A percentile compares a stretch with the other conserved stretches of the same genome.
Evolutionary conservation across 2,329 filamentous ascomycete genomes (phyloP).

Genomic region (Monosporascus sp.): DNA sequence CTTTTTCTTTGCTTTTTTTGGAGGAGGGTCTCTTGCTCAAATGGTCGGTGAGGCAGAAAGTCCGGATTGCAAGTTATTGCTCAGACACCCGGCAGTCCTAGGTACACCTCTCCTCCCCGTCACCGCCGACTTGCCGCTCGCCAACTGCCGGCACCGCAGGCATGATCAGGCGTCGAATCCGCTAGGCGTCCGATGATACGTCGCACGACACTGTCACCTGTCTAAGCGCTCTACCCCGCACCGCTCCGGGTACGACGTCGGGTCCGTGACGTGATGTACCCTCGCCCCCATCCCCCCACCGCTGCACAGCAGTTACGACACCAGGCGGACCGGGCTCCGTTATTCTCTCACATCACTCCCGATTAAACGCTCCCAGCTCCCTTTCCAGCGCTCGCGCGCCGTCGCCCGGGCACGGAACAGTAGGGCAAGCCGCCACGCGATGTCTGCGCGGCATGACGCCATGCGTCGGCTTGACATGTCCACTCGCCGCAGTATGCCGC

Average conservation of each 20-base stretch:
- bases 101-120: slow-evolving; percentile 17
- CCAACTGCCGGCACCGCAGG: slow-evolving; percentile 42
- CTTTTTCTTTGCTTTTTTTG: too few relatives aligned
- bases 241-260: slow-evolving; percentile 19
- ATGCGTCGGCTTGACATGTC: too few relatives aligned
- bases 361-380: slow-evolving; percentile 21
- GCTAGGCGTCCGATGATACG: slow-evolving; percentile 39
- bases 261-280: slow-evolving; percentile 3
- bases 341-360: slow-evolving; percentile 38
- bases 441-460: too few relatives aligned
- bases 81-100: slow-evolving; percentile 31
- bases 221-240: slow-evolving; percentile 40
- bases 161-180: slow-evolving; percentile 43
- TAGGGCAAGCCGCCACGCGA: slow-evolving; percentile 16
- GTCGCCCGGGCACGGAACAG: slow-evolving; percentile 25
- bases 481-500: too few relatives aligned
- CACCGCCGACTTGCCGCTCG: slow-evolving; percentile 32
- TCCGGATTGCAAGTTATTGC: slow-evolving; percentile 38
- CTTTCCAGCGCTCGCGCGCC: slow-evolving; percentile 19
- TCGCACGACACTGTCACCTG: slow-evolving; percentile 40
- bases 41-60: slow-evolving; percentile 48
- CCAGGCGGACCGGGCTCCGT: slow-evolving; percentile 35
- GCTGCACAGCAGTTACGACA: slow-evolving; percentile 38
- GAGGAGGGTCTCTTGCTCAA: slow-evolving; percentile 30
- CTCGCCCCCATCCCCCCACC: slow-evolving; percentile 21